Base-by-base conservation (phyloP, 2,329 filamentous ascomycete genomes). In the Hymenoscyphus linearis region DNA sequence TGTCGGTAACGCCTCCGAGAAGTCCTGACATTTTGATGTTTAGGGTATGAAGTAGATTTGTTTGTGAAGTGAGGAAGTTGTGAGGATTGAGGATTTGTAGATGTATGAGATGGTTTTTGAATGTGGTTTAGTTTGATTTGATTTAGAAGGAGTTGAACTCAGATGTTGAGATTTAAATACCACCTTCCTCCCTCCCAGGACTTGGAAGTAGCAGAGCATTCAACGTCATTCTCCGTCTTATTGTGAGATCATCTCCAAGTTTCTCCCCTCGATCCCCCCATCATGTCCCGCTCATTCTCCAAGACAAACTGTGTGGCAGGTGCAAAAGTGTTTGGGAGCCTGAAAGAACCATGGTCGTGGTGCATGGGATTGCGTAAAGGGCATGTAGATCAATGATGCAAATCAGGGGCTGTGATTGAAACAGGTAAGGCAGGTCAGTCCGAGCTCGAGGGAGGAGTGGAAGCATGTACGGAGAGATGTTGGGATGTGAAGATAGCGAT, bases 1-100 rank as follows among this genome's bases (percentile, higher is more conserved):
- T 67, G 61, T 74, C 72, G 57, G 72, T 71, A 26, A 75, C 62
- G 52, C 70, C 69, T 64, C 74, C 74, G 55, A 76, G 68, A 53
- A 76, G 66, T 13, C 74, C 74, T 26, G 67, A 59, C 66, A 69
- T 70, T 68, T 56, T 68, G 63, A 52, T 47, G 59, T 53, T 61
- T 60, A 36, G 57, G 13, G 31, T 44, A n/a, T 26, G 50, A 26
- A 58, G 57, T 12, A 55, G 47, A 22, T 44, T 56, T 62, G 56
- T 59, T 56, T 53, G 22, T 44, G 25, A 31, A 22, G 27, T 25
- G 40, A 55, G 37, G 22, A 40, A 18, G 44, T 53, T 27, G 18
- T 59, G 27, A 27, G 18, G n/a, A 27, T 31, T 52, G 37, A 10
- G 25, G 13, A n/a, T 44, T 25, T 34, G 31, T 55, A 52, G 27